phyloP scores from a whole-genome alignment of 1,284 basidiomycete genomes.

The Tylopilus orsonianus region DNA sequence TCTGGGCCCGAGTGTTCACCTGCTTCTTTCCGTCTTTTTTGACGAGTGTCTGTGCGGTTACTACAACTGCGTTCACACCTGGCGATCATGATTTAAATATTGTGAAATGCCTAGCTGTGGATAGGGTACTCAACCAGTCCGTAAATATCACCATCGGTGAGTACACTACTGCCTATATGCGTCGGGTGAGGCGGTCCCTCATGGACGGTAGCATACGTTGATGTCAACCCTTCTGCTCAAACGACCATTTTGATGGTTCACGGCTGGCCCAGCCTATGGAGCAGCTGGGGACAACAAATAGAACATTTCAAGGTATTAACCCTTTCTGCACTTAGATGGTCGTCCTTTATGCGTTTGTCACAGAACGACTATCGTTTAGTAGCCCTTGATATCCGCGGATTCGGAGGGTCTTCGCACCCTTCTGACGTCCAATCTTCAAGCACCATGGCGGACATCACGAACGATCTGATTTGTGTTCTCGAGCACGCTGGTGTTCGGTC shows the following conservation, averaged over 20 bases:
- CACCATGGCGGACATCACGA: constrained; percentile 56
- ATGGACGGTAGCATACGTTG: constrained; percentile 55
- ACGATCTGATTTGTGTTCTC: constrained; percentile 62
- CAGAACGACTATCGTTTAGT: constrained; percentile 50
- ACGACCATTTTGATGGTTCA: constrained; percentile 64
- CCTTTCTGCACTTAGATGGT: too few species aligned
- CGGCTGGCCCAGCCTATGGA: constrained; percentile 76
- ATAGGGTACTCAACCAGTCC: constrained; percentile 34
- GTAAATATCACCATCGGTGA: constrained; percentile 41
- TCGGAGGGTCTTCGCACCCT: constrained; percentile 64
- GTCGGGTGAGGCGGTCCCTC: background rate
- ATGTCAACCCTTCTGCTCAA: constrained; percentile 53
- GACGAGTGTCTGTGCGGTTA: too few species aligned
- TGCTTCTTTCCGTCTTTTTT: too few species aligned
- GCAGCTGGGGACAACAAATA: constrained; percentile 68
- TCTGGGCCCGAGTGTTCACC: too few species aligned
- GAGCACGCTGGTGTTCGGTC: constrained; percentile 45
- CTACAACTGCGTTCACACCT: too few species aligned
- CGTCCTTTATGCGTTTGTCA: background rate
- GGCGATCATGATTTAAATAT: constrained; percentile 36
- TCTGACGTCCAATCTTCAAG: constrained; percentile 59
- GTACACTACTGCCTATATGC: constrained; percentile 10
- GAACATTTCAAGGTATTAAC: constrained; percentile 58
- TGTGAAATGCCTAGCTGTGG: constrained; percentile 40
- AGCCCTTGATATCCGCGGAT: constrained; percentile 62